Conservation (phyloP, 345 rosid species). For the Populus alba region DNA sequence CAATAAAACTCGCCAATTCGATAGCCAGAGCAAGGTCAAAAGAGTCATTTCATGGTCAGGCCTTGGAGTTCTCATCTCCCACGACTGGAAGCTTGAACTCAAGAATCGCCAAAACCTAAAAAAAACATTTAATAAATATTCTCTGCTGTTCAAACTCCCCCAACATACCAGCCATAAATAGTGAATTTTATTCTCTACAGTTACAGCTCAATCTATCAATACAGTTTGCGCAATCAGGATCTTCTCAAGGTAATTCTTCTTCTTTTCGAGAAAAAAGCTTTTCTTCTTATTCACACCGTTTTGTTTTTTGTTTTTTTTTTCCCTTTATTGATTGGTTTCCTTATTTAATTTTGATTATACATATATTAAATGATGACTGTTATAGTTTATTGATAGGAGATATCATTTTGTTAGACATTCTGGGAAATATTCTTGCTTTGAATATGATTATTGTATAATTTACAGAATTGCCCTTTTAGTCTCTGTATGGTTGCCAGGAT, state of each 20-base stretch:
- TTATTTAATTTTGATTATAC: not conserved
- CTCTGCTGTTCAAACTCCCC: not conserved
- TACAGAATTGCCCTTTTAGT: not conserved
- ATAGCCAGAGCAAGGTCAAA: not conserved
- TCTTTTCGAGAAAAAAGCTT: not conserved
- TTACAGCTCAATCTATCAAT: not conserved
- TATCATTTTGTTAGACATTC: not conserved
- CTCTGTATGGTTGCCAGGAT: not conserved
- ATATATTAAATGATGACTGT: not conserved
- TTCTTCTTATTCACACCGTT: not conserved
- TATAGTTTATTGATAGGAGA: not conserved
- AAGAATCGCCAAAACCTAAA: conserved; percentile 4
- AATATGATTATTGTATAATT: not conserved
- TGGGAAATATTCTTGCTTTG: not conserved
- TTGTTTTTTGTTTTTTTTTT: not conserved
- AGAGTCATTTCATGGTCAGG: not conserved
- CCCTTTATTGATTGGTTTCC: not conserved
- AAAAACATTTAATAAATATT: not conserved
- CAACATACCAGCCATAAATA: not conserved
- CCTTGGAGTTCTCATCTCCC: not conserved
- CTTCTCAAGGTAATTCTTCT: conserved; percentile 10
- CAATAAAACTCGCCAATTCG: not conserved
- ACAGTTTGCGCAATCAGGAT: not conserved
- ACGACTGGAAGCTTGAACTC: not conserved
- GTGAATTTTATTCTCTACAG: not conserved